Evolutionary conservation across 2,329 filamentous ascomycete species (phyloP).

Genomic region (Daldinia sp.): DNA sequence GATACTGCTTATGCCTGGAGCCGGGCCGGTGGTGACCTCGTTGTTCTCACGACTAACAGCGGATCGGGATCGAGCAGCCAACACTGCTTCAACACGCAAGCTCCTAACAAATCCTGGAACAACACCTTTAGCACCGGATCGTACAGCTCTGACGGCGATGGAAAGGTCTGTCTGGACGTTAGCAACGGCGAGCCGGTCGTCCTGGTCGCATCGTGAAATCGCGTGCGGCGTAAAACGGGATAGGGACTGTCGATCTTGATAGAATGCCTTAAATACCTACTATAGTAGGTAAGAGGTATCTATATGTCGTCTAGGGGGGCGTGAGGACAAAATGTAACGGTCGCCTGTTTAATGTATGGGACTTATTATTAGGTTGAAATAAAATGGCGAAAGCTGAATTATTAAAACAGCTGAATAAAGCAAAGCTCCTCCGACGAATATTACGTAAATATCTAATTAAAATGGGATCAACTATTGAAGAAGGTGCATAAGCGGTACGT

Average conservation of each 20-base stretch:
- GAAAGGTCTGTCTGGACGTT: slow-evolving; percentile 52
- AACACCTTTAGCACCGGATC: slow-evolving; percentile 50
- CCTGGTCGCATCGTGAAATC: slow-evolving; percentile 36
- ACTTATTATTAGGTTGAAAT: not conserved
- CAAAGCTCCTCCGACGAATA: not conserved
- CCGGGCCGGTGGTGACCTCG: slow-evolving; percentile 53
- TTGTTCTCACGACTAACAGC: slow-evolving; percentile 56
- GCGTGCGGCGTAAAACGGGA: not conserved
- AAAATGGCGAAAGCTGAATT: not conserved
- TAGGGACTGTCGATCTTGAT: not conserved
- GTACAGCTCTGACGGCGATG: slow-evolving; percentile 51
- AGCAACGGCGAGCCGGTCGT: slow-evolving; percentile 55
- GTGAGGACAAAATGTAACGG: not conserved
- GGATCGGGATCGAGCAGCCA: slow-evolving; percentile 50
- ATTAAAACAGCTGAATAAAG: not conserved
- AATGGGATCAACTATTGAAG: too few relatives aligned
- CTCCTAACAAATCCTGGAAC: slow-evolving; percentile 51
- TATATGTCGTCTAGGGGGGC: too few relatives aligned
- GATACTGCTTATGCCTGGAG: slow-evolving; percentile 56
- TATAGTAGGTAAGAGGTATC: not conserved
- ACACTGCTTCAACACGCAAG: slow-evolving; percentile 54
- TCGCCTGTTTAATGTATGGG: not conserved
- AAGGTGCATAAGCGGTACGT: too few relatives aligned
- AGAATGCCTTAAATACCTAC: not conserved
- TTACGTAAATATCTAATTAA: not conserved